A percentile compares a stretch with the other conserved stretches of the same genome.
phyloP scores from a whole-genome alignment of 257 asterid species.

The Solanum ossicruentum region DNA sequence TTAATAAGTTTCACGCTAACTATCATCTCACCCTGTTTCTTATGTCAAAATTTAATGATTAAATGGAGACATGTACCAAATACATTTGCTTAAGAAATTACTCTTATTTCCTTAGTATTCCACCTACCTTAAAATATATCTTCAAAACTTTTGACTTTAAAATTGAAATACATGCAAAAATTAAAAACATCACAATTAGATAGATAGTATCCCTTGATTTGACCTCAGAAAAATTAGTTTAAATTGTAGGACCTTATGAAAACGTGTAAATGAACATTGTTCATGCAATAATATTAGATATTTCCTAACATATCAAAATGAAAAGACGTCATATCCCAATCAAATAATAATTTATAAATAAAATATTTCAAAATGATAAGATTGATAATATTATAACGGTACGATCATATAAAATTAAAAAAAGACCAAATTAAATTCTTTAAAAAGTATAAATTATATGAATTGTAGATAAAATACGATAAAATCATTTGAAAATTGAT shows the following conservation, averaged over 20 bases:
- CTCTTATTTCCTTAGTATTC: background rate
- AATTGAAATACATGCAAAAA: background rate
- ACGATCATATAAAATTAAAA: too few species aligned
- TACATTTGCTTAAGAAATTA: background rate
- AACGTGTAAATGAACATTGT: background rate
- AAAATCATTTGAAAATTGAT: background rate
- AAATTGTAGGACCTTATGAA: background rate
- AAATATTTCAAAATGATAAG: too few species aligned
- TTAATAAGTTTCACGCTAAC: background rate
- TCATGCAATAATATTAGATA: background rate
- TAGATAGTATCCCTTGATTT: too few species aligned
- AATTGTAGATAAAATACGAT: too few species aligned
- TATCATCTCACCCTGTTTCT: background rate
- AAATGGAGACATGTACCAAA: background rate
- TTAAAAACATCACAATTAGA: background rate
- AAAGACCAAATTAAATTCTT: too few species aligned
- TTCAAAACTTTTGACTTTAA: background rate
- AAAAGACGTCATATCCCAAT: background rate
- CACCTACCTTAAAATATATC: background rate
- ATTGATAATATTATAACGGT: too few species aligned
- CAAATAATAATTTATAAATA: background rate
- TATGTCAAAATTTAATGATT: background rate
- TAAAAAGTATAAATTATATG: too few species aligned
- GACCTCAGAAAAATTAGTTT: background rate
- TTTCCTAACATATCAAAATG: background rate